Conservation (phyloP, 2,329 filamentous ascomycete species). For the Colletotrichum scovillei region DNA sequence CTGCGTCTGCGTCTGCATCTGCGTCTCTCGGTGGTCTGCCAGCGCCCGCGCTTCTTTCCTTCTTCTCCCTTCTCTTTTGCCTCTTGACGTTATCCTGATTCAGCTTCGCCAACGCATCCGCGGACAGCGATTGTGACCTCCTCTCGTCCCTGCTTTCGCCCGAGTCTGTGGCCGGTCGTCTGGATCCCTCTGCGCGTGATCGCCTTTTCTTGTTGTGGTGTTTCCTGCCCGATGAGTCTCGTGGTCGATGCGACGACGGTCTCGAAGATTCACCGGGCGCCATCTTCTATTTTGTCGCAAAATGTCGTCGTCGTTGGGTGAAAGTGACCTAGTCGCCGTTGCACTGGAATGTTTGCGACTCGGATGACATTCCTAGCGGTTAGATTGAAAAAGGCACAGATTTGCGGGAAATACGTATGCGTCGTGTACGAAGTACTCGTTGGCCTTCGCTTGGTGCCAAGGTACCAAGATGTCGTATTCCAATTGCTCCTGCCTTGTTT, state of each 20-base stretch:
- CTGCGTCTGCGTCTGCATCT: constrained; percentile 44
- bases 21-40: constrained; percentile 45
- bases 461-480: constrained; percentile 28
- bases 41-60: constrained; percentile 43
- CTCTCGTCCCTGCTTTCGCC: constrained; percentile 46
- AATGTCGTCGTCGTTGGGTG: constrained; percentile 34
- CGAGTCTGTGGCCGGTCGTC: constrained; percentile 45
- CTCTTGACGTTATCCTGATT: constrained; percentile 67
- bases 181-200: constrained; percentile 44
- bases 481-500: constrained; percentile 29
- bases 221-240: constrained; percentile 45
- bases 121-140: constrained; percentile 50
- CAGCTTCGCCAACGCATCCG: constrained; percentile 73
- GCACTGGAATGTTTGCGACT: constrained; percentile 19
- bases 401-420: not conserved
- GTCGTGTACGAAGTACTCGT: not conserved
- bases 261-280: constrained; percentile 48
- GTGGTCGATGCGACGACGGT: constrained; percentile 44
- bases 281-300: constrained; percentile 43
- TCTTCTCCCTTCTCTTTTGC: constrained; percentile 51
- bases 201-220: constrained; percentile 49
- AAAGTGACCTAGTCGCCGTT: constrained; percentile 12
- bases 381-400: not conserved
- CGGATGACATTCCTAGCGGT: constrained; percentile 14
- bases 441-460: constrained; percentile 14